Evolutionary conservation across 208 protist species (phyloP).

Genomic region (Leishmania arabica): DNA sequence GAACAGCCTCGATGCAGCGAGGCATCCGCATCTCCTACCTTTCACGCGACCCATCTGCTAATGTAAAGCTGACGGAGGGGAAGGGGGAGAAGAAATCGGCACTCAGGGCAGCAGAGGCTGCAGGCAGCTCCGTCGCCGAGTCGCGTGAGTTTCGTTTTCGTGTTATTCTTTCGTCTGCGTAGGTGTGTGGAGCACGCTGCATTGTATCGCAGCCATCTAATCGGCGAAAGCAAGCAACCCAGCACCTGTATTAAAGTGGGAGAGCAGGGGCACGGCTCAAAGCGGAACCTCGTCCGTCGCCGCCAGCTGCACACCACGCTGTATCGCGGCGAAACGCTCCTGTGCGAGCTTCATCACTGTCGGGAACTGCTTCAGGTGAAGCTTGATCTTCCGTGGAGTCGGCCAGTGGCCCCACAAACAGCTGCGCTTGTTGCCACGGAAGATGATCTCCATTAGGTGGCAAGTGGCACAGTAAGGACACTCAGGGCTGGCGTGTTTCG

Average conservation of each 20-base stretch:
- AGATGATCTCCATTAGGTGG: constrained; percentile 77
- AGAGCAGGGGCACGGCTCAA: background rate
- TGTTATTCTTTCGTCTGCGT: background rate
- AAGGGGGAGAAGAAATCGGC: background rate
- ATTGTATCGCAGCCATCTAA: background rate
- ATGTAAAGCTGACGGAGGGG: background rate
- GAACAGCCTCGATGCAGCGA: background rate
- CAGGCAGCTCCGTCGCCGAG: background rate
- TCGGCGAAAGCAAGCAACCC: constrained; percentile 10
- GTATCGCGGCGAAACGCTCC: constrained; percentile 34
- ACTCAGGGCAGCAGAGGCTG: background rate
- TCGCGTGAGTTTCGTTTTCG: background rate
- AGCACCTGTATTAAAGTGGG: background rate
- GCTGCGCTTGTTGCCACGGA: constrained; percentile 42
- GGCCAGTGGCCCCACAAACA: constrained; percentile 76
- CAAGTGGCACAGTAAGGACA: constrained; percentile 72
- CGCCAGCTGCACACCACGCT: constrained; percentile 33
- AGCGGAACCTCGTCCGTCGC: constrained; percentile 35
- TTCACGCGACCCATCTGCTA: background rate
- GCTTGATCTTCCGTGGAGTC: constrained; percentile 47
- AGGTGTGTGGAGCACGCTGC: background rate
- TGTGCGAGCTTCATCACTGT: constrained; percentile 39
- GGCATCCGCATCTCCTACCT: background rate
- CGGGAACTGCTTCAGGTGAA: constrained; percentile 52
- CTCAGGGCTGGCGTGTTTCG: constrained; percentile 46